A percentile compares a stretch with the other conserved stretches of the same genome.
phyloP scores from a whole-genome alignment of 306 rosid species.

The Cicer yamashitae region DNA sequence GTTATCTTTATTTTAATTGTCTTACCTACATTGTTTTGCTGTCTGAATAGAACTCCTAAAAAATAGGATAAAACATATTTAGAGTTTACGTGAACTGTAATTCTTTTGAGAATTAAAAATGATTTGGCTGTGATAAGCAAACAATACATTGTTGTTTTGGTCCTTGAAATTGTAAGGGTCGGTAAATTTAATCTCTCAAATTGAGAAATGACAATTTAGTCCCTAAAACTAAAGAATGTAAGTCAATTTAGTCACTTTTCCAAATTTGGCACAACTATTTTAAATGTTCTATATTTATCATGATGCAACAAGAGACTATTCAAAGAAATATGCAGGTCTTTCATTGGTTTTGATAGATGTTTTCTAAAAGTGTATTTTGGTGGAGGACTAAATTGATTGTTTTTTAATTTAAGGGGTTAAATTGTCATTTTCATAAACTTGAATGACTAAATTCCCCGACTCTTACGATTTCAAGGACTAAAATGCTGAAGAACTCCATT shows the following conservation, averaged over 20 bases:
- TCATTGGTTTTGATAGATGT: conserved; percentile 11
- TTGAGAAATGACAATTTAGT: not conserved
- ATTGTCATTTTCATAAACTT: not conserved
- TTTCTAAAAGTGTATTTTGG: not conserved
- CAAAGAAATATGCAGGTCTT: not conserved
- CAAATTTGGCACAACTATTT: not conserved
- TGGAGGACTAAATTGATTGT: not conserved
- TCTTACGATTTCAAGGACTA: not conserved
- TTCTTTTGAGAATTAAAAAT: conserved; percentile 23
- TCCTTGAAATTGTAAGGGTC: not conserved
- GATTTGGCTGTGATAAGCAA: conserved; percentile 12
- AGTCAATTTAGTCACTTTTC: not conserved
- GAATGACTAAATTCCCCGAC: not conserved
- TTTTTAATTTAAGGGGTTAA: conserved; percentile 1
- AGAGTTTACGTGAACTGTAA: conserved; percentile 3
- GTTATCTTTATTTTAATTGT: conserved; percentile 9
- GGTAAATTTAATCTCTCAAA: not conserved
- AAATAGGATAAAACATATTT: not conserved
- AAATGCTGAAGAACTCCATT: conserved; percentile 21
- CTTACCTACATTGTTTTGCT: conserved; percentile 12
- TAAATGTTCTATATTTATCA: not conserved
- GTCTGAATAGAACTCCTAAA: conserved; percentile 8
- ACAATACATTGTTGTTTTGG: conserved; percentile 28
- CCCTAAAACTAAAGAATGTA: not conserved
- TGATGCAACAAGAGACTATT: conserved; percentile 1